Conservation (phyloP, 805 yeast genomes). For the Candida broadrunensis region DNA sequence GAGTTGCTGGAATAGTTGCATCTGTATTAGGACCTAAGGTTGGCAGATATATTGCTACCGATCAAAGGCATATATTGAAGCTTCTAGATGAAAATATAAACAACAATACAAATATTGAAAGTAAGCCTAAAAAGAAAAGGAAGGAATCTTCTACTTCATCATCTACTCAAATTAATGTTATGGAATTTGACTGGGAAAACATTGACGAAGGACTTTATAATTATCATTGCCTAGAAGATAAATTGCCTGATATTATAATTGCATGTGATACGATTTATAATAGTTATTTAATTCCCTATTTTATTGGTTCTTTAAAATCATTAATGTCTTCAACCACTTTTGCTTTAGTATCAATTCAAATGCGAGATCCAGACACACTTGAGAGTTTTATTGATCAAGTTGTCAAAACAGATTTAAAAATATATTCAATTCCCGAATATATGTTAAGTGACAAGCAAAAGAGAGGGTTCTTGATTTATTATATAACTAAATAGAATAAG, state of each 20-base stretch:
- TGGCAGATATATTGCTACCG: constrained; percentile 51
- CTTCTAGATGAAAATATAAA: constrained; percentile 45
- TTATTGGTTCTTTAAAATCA: constrained; percentile 40
- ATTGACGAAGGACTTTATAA: constrained; percentile 30
- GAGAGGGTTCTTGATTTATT: constrained; percentile 47
- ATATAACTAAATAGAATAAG: constrained; percentile 11
- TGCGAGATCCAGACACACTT: constrained; percentile 50
- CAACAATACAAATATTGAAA: constrained; percentile 25
- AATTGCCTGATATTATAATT: constrained; percentile 44
- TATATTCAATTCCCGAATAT: constrained; percentile 31
- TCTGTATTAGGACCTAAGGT: constrained; percentile 30
- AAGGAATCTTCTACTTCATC: constrained; percentile 1
- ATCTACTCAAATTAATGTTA: constrained; percentile 34
- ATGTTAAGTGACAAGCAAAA: constrained; percentile 27
- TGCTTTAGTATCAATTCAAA: constrained; percentile 46
- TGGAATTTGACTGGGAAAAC: constrained; percentile 64
- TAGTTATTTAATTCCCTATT: constrained; percentile 51
- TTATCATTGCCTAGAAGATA: constrained; percentile 7
- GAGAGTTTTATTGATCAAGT: constrained; percentile 42
- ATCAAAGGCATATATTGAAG: constrained; percentile 54
- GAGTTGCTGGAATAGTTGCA: constrained; percentile 53
- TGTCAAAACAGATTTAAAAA: constrained; percentile 23
- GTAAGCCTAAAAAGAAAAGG: not conserved
- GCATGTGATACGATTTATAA: constrained; percentile 70
- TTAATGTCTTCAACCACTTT: constrained; percentile 36